phyloP scores from a whole-genome alignment of 2,329 filamentous ascomycete species.

The Aspergillaceae sp. region DNA sequence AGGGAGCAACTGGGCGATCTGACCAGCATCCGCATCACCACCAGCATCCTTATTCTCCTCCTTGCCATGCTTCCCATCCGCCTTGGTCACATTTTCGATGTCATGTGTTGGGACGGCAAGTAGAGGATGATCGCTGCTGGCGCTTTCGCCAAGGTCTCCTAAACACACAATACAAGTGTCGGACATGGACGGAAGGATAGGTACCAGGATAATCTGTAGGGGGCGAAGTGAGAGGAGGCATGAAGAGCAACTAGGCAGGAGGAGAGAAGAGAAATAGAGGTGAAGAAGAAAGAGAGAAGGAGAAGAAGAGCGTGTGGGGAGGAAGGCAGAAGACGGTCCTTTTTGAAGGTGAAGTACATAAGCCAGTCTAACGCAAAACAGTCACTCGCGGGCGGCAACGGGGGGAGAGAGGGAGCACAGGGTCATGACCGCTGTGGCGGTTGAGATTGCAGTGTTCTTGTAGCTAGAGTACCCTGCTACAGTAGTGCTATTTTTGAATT shows the following conservation, averaged over 20 bases:
- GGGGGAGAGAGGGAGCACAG: no score
- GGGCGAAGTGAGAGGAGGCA: conserved; percentile 27
- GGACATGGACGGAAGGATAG: conserved; percentile 44
- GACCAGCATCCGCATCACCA: conserved; percentile 24
- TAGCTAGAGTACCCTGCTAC: no score
- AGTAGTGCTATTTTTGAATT: no score
- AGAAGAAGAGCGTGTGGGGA: conserved; percentile 19
- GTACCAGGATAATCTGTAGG: conserved; percentile 18
- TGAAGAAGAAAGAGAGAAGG: conserved; percentile 19
- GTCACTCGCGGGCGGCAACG: conserved; percentile 3
- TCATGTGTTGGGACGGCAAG: conserved; percentile 37
- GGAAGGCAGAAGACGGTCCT: conserved; percentile 21
- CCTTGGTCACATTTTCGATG: conserved; percentile 21
- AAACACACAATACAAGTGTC: conserved; percentile 65
- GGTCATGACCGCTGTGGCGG: not conserved
- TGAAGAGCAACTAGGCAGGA: conserved; percentile 26
- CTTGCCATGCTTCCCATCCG: conserved; percentile 18
- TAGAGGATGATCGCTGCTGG: conserved; percentile 41
- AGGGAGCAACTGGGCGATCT: conserved; percentile 57
- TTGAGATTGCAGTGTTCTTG: not conserved
- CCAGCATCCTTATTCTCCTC: conserved; percentile 16
- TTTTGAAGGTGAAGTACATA: conserved; percentile 34
- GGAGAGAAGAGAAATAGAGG: conserved; percentile 12
- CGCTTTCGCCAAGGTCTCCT: conserved; percentile 56
- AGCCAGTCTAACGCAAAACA: conserved; percentile 31